phyloP scores from a whole-genome alignment of 2,329 filamentous ascomycete species.

The Alternaria sp. region DNA sequence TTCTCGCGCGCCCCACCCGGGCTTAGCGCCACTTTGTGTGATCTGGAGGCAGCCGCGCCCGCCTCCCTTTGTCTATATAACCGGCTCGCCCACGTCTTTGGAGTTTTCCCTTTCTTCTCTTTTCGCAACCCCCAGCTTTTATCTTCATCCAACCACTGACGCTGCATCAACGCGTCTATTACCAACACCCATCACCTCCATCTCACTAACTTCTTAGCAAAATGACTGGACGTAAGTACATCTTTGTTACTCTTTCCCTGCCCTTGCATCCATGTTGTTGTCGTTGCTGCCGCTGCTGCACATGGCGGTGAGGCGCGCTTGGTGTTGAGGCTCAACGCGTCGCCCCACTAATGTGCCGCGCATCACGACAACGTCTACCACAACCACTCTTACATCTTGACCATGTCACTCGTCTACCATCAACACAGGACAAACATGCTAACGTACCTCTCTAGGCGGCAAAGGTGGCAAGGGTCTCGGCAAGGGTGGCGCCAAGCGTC shows the following conservation, averaged over 20 bases:
- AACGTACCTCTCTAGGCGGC: constrained; percentile 55
- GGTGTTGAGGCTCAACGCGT: constrained; percentile 44
- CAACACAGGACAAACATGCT: constrained; percentile 37
- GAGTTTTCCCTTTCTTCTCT: constrained; percentile 22
- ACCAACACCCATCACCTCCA: constrained; percentile 31
- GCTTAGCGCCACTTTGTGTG: constrained; percentile 38
- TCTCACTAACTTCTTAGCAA: constrained; percentile 41
- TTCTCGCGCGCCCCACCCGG: constrained; percentile 28
- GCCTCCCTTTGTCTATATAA: constrained; percentile 34
- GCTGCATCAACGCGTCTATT: constrained; percentile 11
- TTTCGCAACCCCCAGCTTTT: constrained; percentile 26
- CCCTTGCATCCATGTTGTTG: constrained; percentile 25
- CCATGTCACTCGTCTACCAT: constrained; percentile 18
- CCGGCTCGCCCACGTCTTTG: constrained; percentile 22
- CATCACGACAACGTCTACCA: constrained; percentile 23
- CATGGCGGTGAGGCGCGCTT: constrained; percentile 30
- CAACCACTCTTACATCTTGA: constrained; percentile 23
- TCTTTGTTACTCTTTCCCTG: constrained; percentile 21
- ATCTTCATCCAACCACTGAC: constrained; percentile 15
- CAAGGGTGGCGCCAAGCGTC: constrained; percentile 64
- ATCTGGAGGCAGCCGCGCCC: constrained; percentile 37
- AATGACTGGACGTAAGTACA: constrained; percentile 58
- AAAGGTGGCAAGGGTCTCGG: constrained; percentile 65
- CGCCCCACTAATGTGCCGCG: constrained; percentile 24
- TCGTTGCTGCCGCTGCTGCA: constrained; percentile 19